Conservation (phyloP, 2,329 filamentous ascomycete genomes). For the Penicillium psychrosexuale region DNA sequence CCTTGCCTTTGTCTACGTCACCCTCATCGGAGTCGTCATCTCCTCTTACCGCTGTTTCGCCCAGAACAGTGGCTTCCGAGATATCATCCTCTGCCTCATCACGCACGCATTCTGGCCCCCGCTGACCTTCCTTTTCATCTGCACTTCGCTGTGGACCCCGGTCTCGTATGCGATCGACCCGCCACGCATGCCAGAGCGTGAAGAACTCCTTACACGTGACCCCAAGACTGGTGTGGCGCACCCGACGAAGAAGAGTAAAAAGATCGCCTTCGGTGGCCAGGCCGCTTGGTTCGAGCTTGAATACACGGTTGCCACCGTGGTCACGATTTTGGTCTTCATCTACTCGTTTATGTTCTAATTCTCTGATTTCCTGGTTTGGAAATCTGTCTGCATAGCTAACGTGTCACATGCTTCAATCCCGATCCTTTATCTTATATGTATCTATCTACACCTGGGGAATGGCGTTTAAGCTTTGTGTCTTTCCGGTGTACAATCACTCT, state of each 20-base stretch:
- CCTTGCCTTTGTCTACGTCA: conserved; percentile 54
- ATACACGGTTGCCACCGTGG: conserved; percentile 51
- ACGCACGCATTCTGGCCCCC: conserved; percentile 64
- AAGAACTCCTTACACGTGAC: conserved; percentile 56
- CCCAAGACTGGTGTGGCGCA: conserved; percentile 50
- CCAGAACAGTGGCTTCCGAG: conserved; percentile 36
- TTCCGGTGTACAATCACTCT: not conserved
- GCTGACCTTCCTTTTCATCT: conserved; percentile 55
- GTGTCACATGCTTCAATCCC: conserved; percentile 4
- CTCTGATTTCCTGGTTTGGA: not conserved
- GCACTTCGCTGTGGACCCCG: conserved; percentile 57
- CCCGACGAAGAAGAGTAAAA: conserved; percentile 49
- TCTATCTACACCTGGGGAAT: not conserved
- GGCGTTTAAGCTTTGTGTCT: not conserved
- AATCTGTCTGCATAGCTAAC: conserved; percentile 1
- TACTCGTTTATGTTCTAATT: conserved; percentile 35
- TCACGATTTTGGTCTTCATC: conserved; percentile 52
- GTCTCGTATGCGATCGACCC: conserved; percentile 61
- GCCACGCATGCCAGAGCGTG: conserved; percentile 56
- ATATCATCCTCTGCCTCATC: conserved; percentile 52
- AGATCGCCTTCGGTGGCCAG: conserved; percentile 54
- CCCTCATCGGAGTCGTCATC: conserved; percentile 50
- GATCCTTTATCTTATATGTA: not conserved
- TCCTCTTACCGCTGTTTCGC: conserved; percentile 53
- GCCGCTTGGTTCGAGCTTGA: conserved; percentile 58